Evolutionary conservation across 164 flowering plant genomes (phyloP), one percentile per base, ranked within the genome.

Genomic region (Annona squamosa): DNA sequence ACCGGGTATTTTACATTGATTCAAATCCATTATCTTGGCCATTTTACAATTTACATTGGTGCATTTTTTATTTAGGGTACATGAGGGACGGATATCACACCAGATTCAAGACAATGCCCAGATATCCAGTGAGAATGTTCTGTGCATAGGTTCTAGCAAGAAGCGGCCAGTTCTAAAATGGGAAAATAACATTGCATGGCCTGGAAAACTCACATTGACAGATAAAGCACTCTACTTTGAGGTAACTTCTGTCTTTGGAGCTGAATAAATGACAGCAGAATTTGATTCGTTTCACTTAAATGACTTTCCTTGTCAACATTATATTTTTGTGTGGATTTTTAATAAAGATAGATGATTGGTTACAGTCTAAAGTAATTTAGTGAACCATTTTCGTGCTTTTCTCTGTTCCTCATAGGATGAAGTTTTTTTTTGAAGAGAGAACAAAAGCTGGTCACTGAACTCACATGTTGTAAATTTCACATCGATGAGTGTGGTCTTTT

Each of bases 151-250:
- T 78, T 89, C 94, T 67, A 87, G 91, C 83, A 84, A 82, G 79
- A 92, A 90, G 83, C 87, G 81, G 65, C 97, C 98, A 73, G 98
- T 95, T 70, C 72, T 95, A 41, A 92, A 85, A 85, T 95, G 99
- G 99, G 92, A 90, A 76, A 87, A 91, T 67, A 92, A 91, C 84
- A 81, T 88, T 74, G 93, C 92, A 67, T 93, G 96, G 98, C 99
- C 99, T 18, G 99, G 99, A 79, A 92, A 89, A 72, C 83, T 91
- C 72, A 93, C 86, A 68, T 82, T 95, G 76, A 95, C 99, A 10
- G 88, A 93, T 74, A 85, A 75, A 71, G 96, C 98, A 59, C 89
- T 95, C 72, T 91, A 95, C 80, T 95, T 92, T 85, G 96, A 95
- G 98, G 99, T 94, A 86, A 63, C 46, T 73, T 80, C 65, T 71